Evolutionary conservation across 1,284 basidiomycete species (phyloP).

Genomic region (Calocybe gambosa): DNA sequence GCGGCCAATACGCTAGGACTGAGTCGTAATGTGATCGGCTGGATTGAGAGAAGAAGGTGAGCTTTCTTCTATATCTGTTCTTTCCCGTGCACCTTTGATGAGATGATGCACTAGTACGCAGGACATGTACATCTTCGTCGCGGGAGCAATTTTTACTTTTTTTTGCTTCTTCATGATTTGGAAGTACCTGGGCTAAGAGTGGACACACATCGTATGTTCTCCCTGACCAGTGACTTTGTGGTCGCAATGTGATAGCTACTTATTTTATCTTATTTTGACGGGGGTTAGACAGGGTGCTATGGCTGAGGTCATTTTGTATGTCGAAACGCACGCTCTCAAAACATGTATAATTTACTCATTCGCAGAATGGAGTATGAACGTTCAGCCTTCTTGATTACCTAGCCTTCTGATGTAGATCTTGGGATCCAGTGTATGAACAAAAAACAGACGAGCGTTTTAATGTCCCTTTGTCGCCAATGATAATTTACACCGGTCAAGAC

Average conservation of each 20-base stretch:
- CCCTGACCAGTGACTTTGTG: slow-evolving; percentile 8
- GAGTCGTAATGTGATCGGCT: slow-evolving; percentile 88
- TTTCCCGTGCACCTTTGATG: background rate
- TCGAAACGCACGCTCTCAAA: too few species aligned
- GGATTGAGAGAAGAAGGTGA: slow-evolving; percentile 89
- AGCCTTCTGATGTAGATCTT: too few species aligned
- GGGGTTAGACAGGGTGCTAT: background rate
- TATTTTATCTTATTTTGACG: background rate
- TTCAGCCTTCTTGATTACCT: too few species aligned
- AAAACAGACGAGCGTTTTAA: slow-evolving; percentile 1
- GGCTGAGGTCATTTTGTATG: too few species aligned
- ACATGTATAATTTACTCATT: too few species aligned
- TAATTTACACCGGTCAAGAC: slow-evolving; percentile 69
- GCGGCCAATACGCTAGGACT: slow-evolving; percentile 91
- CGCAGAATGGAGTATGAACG: too few species aligned
- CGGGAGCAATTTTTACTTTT: slow-evolving; percentile 80
- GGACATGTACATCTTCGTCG: slow-evolving; percentile 88
- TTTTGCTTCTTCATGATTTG: slow-evolving; percentile 89
- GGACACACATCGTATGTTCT: slow-evolving; percentile 6
- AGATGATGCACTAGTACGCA: slow-evolving; percentile 57
- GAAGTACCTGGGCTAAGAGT: slow-evolving; percentile 73
- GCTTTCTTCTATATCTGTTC: slow-evolving; percentile 15
- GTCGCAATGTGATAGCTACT: slow-evolving; percentile 5
- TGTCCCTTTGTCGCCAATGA: slow-evolving; percentile 33
- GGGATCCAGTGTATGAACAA: too few species aligned